Percentiles rank a stretch among this genome's conserved stretches.
phyloP scores from a whole-genome alignment of 306 rosid species.

The Cicer judaicum region DNA sequence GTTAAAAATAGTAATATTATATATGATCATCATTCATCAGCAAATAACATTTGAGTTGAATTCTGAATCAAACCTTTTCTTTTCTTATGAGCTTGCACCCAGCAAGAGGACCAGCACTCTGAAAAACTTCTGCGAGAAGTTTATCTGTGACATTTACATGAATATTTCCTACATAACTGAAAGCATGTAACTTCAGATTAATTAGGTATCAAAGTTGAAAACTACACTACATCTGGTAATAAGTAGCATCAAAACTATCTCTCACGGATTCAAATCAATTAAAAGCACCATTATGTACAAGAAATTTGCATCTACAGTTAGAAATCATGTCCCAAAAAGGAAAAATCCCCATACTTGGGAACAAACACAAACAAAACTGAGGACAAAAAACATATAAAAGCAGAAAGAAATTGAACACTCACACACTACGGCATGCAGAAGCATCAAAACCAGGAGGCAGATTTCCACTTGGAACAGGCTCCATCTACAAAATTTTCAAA shows the following conservation, averaged over 20 bases:
- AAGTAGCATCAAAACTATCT: constrained; percentile 26
- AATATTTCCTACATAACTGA: constrained; percentile 73
- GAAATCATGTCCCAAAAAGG: constrained; percentile 17
- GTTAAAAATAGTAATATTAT: constrained; percentile 17
- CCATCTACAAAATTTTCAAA: constrained; percentile 56
- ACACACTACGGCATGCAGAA: constrained; percentile 65
- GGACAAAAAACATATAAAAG: constrained; percentile 29
- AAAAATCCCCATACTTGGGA: not conserved
- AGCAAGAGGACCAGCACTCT: constrained; percentile 68
- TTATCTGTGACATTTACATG: constrained; percentile 66
- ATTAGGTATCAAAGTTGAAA: constrained; percentile 33
- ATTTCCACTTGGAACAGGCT: constrained; percentile 69
- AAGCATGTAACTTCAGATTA: constrained; percentile 41
- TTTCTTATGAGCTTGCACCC: constrained; percentile 70
- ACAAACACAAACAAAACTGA: constrained; percentile 10
- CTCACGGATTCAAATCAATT: constrained; percentile 25
- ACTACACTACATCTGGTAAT: constrained; percentile 20
- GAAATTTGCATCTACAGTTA: constrained; percentile 3
- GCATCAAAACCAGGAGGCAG: constrained; percentile 72
- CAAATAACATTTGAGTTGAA: constrained; percentile 36
- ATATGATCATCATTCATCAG: constrained; percentile 11
- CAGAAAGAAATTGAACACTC: constrained; percentile 47
- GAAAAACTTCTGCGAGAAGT: constrained; percentile 71
- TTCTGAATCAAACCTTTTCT: constrained; percentile 59
- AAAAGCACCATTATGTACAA: constrained; percentile 22